Conservation (phyloP, 805 yeast genomes). For the Saccharomycopsis schoenii region DNA sequence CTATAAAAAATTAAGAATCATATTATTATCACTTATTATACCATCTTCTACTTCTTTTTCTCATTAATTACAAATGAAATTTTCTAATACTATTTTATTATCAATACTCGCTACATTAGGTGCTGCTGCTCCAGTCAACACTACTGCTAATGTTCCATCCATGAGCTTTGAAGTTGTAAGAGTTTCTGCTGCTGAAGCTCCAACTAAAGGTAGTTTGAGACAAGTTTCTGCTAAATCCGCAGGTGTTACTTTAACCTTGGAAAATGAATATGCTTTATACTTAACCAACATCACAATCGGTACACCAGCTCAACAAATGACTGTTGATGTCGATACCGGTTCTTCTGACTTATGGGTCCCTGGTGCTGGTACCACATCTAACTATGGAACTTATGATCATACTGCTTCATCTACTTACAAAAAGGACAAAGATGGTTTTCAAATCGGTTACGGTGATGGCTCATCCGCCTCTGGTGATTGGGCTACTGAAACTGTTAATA, state of each 20-base stretch:
- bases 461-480: conserved; percentile 44
- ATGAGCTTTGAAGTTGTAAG: conserved; percentile 10
- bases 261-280: too few species aligned
- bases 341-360: too few species aligned
- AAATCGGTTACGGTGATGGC: conserved; percentile 38
- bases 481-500: too few species aligned
- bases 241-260: conserved; percentile 25
- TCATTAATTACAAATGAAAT: conserved; percentile 12
- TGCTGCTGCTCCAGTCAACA: conserved; percentile 16
- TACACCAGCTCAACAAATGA: too few species aligned
- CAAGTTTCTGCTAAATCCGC: background rate
- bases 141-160: conserved; percentile 2
- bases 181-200: background rate
- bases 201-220: background rate
- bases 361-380: conserved; percentile 21
- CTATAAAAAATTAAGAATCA: background rate
- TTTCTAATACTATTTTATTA: conserved; percentile 9
- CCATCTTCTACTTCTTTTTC: background rate
- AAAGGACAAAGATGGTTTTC: conserved; percentile 21
- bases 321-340: too few species aligned
- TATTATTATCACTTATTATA: background rate
- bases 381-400: conserved; percentile 21
- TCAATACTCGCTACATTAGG: conserved; percentile 11
- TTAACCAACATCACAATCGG: too few species aligned
- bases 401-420: conserved; percentile 18